Percentiles rank a stretch among this genome's conserved stretches.
Conservation (phyloP, 2,329 filamentous ascomycete species). For the Alternaria sp. region DNA sequence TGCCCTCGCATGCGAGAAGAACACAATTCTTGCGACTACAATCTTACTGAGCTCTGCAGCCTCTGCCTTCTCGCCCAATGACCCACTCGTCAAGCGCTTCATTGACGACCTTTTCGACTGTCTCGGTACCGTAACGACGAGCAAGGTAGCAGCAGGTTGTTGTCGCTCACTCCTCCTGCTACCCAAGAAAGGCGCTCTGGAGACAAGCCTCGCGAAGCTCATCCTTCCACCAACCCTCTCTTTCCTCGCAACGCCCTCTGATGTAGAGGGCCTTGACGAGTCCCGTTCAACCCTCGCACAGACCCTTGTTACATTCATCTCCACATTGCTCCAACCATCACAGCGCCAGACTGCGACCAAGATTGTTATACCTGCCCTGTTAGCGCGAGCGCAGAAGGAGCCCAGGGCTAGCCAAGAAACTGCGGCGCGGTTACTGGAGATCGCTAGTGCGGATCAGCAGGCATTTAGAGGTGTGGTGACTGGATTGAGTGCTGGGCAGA, state of each 20-base stretch:
- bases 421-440: slow-evolving; percentile 77
- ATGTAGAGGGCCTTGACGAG: slow-evolving; percentile 80
- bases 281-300: slow-evolving; percentile 75
- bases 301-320: slow-evolving; percentile 77
- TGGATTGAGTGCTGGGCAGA: slow-evolving; percentile 74
- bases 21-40: slow-evolving; percentile 85
- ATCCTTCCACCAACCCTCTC: slow-evolving; percentile 77
- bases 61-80: slow-evolving; percentile 75
- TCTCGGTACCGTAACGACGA: slow-evolving; percentile 79
- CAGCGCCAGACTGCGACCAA: slow-evolving; percentile 68
- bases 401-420: slow-evolving; percentile 70
- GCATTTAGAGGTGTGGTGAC: slow-evolving; percentile 79
- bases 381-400: slow-evolving; percentile 74
- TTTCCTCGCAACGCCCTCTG: slow-evolving; percentile 71
- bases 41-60: slow-evolving; percentile 85
- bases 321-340: slow-evolving; percentile 44
- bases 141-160: slow-evolving; percentile 90
- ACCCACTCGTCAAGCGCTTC: slow-evolving; percentile 77
- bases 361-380: slow-evolving; percentile 77
- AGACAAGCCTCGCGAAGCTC: slow-evolving; percentile 73
- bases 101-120: slow-evolving; percentile 86
- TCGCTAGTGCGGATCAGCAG: slow-evolving; percentile 76
- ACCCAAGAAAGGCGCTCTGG: slow-evolving; percentile 55
- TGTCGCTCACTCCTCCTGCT: slow-evolving; percentile 82
- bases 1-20: slow-evolving; percentile 89